A percentile compares a stretch with the other conserved stretches of the same genome.
phyloP scores from a whole-genome alignment of 768 basidiomycete genomes.

The Scleroderma bovista region DNA sequence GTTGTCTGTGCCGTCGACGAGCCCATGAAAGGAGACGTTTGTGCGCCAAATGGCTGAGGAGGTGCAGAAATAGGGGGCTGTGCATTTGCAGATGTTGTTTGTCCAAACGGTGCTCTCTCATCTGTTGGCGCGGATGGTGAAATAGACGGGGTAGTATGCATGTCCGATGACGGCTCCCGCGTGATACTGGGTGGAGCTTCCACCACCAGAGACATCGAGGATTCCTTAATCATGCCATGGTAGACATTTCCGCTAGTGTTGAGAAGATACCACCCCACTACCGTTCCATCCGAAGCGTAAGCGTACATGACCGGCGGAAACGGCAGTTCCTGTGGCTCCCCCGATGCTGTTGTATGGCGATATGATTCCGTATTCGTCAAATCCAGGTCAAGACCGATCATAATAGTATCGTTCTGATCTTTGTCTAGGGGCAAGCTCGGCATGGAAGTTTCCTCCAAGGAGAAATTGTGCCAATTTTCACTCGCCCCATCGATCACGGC shows the following conservation, averaged over 20 bases:
- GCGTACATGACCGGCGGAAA: conserved; percentile 64
- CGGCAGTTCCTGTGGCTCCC: conserved; percentile 38
- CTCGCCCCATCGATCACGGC: conserved; percentile 21
- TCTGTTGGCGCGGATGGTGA: conserved; percentile 14
- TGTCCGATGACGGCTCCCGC: conserved; percentile 26
- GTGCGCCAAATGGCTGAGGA: conserved; percentile 27
- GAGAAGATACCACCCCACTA: conserved; percentile 69
- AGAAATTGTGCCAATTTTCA: conserved; percentile 40
- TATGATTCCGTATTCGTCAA: conserved; percentile 46
- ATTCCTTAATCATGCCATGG: conserved; percentile 42
- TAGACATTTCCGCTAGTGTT: conserved; percentile 51
- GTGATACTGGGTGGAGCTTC: conserved; percentile 16
- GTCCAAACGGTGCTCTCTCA: conserved; percentile 8
- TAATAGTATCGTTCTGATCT: conserved; percentile 63
- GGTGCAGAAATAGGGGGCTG: conserved; percentile 29
- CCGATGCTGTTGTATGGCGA: conserved; percentile 33
- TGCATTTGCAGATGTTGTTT: conserved; percentile 6
- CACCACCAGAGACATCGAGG: conserved; percentile 5
- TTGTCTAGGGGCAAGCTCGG: conserved; percentile 64
- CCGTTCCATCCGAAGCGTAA: conserved; percentile 73
- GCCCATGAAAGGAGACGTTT: conserved; percentile 13
- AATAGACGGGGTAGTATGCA: conserved; percentile 22
- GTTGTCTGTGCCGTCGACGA: not conserved
- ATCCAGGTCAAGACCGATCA: conserved; percentile 62
- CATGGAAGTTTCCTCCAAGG: conserved; percentile 45